Evolutionary conservation across 2,329 filamentous ascomycete genomes (phyloP).

Genomic region (Paecilomyces variotii): DNA sequence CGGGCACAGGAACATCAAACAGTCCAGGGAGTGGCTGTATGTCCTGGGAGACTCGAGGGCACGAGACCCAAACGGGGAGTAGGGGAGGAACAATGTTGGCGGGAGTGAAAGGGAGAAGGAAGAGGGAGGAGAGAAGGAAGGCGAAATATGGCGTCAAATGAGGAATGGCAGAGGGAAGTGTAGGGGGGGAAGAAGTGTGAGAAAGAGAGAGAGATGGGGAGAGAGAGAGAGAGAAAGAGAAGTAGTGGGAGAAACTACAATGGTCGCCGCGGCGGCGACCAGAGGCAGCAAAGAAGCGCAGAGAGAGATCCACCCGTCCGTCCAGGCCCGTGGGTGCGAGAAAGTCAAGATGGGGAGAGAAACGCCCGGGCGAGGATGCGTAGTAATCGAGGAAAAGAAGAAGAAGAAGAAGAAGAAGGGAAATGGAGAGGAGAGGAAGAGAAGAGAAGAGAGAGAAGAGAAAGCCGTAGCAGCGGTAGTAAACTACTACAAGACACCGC

Average conservation of each 20-base stretch:
- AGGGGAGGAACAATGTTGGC: neutral
- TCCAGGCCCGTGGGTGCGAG: conserved; percentile 1
- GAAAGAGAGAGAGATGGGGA: neutral
- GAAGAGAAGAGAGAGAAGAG: neutral
- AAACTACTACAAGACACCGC: neutral
- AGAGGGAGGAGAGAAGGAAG: conserved; percentile 8
- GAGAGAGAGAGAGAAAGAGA: conserved; percentile 8
- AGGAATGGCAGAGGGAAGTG: neutral
- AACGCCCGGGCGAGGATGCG: conserved; percentile 2
- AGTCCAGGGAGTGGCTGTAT: neutral
- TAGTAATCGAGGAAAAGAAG: conserved; percentile 8
- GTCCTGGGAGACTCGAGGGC: neutral
- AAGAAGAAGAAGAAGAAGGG: conserved; percentile 11
- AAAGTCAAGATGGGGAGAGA: conserved; percentile 4
- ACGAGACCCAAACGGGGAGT: neutral
- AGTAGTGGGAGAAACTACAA: conserved; percentile 16
- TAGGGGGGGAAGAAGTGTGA: neutral
- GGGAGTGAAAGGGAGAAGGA: conserved; percentile 9
- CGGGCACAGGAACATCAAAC: neutral
- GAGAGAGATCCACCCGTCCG: conserved; percentile 17
- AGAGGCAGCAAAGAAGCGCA: conserved; percentile 12
- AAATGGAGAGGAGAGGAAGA: conserved; percentile 5
- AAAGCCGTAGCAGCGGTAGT: neutral
- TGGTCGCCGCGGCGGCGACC: conserved; percentile 8
- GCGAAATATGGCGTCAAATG: neutral